Evolutionary conservation across 176 grass and related monocot genomes (phyloP), one percentile per base, ranked within the genome.

Genomic region (Puya raimondii): DNA sequence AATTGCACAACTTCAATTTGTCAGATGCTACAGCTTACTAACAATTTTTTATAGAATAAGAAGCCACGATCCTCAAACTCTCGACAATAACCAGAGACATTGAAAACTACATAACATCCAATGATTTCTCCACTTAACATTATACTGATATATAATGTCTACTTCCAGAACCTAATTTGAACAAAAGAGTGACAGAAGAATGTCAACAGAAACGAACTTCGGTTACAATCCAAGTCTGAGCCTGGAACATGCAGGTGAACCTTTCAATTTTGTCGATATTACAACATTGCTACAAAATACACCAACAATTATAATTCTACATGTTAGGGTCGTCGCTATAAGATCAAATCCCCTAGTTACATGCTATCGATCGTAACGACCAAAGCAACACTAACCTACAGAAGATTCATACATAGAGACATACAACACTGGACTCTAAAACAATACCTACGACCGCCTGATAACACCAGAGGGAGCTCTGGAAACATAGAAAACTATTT

Each of bases 341-440:
- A 67, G 14, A 42, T n/a, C 65, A 67, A 47, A 67, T 67, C 16
- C 27, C 29, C 65, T 47, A 17, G 15, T 67, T 48, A 67, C 65
- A 67, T 49, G 14, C 56, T 20, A 61, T 18, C 16, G 10, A 18
- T 61, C 17, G 56, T 2, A 22, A 18, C 16, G 56, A 20, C 21
- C 15, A 2, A 16, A 61, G 56, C 56, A 61, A 5, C 56, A 61
- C 56, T 61, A 18, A 61, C 11, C 42, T 72, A 72, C 53, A 72
- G 27, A 16, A 72, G 9, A 22, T 49, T 17, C 53, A 22, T 12
- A 42, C 18, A 72, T 22, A 51, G 22, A 12, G 11, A 17, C n/a
- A n/a, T 12, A 48, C 65, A 48, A 49, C 33, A 61, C 56, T 22
- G 56, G 16, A 61, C 7, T 22, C 21, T 29, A 29, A 22, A n/a